These are phyloP conservation scores for Eragrostis tef DNA, from an alignment of 202 grass and related monocot genomes.

Conservation along the genomic window DNA sequence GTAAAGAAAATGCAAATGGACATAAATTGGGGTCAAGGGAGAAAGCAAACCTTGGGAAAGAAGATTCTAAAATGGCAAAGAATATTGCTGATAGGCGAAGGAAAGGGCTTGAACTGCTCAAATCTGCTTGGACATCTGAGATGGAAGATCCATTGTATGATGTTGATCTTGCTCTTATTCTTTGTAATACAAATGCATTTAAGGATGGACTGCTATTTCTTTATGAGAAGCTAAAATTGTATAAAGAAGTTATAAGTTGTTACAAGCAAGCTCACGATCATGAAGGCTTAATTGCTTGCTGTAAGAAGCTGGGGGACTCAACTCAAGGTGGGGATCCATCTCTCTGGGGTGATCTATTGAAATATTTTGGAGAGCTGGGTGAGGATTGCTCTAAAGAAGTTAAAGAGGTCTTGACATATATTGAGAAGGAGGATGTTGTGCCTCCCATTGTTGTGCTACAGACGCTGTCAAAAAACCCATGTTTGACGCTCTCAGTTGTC, in stretches of 20 bases:
- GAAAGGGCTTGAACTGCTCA: conserved; percentile 83
- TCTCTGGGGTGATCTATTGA: conserved; percentile 90
- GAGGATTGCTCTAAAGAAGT: conserved; percentile 98
- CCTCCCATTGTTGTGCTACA: conserved; percentile 92
- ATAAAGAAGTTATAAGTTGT: conserved; percentile 93
- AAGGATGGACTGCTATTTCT: conserved; percentile 91
- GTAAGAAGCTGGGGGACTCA: conserved; percentile 87
- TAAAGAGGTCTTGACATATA: conserved; percentile 88
- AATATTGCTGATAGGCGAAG: conserved; percentile 67
- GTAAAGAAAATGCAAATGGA: conserved; percentile 59
- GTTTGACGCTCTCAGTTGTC: conserved; percentile 83
- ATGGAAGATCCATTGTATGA: conserved; percentile 91
- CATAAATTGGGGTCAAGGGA: conserved; percentile 49
- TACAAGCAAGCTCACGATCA: conserved; percentile 98
- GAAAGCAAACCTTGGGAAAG: conserved; percentile 49
- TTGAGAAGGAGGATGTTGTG: conserved; percentile 93
- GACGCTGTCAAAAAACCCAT: conserved; percentile 88
- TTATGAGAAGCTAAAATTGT: conserved; percentile 94
- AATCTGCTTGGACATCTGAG: conserved; percentile 81
- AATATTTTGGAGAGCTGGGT: conserved; percentile 92
- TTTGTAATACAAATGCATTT: conserved; percentile 92
- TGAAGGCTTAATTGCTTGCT: conserved; percentile 91
- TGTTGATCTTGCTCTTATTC: conserved; percentile 86
- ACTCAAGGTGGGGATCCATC: conserved; percentile 82
- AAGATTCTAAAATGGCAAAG: conserved; percentile 56